Evolutionary conservation across 495 filamentous ascomycete genomes (phyloP), one percentile per base, ranked within the genome.

Genomic region (Immersiella caudata): DNA sequence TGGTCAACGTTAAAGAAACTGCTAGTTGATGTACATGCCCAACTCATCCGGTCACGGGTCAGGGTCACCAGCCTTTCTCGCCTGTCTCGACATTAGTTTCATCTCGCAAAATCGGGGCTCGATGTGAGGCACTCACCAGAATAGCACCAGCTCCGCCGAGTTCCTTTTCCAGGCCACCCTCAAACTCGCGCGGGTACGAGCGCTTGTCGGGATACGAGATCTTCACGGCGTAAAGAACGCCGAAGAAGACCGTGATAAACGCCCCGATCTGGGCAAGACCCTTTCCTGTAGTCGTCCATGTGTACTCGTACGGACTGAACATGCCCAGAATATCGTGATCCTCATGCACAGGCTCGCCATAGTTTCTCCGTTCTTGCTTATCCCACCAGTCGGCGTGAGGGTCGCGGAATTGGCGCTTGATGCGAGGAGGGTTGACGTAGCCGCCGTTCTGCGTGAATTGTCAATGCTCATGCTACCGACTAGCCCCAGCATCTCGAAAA

Each of bases 361-460:
- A 99, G 83, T 98, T 97, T 66, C 94, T 89, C 72, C 94, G 90
- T 77, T 97, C 94, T 76, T 98, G 94, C 83, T 93, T 90, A 79
- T 98, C 94, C 94, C 94, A 98, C 93, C 93, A 98, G 76, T 93
- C 90, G 72, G 80, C 94, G 75, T 98, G 87, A 40, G 96, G 96
- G 76, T 98, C 96, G 76, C 96, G 92, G 80, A 91, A 89, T 75
- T 90, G 86, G 69, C 94, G 91, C 82, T 95, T 97, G 73, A 91
- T 79, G 40, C 81, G 82, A 12, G 89, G 90, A 65, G 95, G 95
- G 80, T 97, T 96, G 75, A 92, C 82, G 79, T 97, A 99, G 80
- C 90, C 90, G 75, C 93, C 93, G 76, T 97, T 98, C 93, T 97
- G 76, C 69, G 68, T 62, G 63, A 62, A 55, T 67, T 25, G 71